Conservation (phyloP, 345 rosid species). For the Eucalyptus globulus region DNA sequence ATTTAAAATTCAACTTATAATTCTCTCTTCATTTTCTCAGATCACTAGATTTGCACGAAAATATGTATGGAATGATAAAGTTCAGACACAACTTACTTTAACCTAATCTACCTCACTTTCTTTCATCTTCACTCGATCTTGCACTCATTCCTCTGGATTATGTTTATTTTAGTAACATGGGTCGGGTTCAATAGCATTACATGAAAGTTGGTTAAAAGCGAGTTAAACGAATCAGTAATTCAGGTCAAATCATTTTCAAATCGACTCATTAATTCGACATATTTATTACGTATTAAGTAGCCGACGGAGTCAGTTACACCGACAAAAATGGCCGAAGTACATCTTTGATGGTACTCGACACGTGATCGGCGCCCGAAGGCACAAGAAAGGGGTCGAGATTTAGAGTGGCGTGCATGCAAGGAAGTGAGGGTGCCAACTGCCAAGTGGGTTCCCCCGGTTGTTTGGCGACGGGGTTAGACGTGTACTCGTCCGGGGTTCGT, state of each 20-base stretch:
- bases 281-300: too few relatives aligned
- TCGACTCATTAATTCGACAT: accelerated
- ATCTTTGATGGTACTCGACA: background rate
- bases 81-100: too few relatives aligned
- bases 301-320: background rate
- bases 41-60: accelerated
- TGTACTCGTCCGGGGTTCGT: background rate
- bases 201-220: accelerated
- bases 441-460: background rate
- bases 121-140: background rate
- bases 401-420: background rate
- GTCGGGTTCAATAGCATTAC: accelerated
- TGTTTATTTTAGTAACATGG: too few relatives aligned
- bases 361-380: background rate
- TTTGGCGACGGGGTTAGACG: background rate
- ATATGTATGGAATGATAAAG: accelerated
- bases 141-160: accelerated
- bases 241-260: accelerated
- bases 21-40: accelerated
- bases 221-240: too few relatives aligned
- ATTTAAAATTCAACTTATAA: accelerated
- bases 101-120: background rate
- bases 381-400: background rate
- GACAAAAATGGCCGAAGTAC: background rate
- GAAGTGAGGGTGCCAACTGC: background rate